Percentiles rank a stretch among this genome's conserved stretches.
These are phyloP conservation scores for Raphanus sativus DNA, from an alignment of 345 rosid genomes.

Conservation along the genomic window DNA sequence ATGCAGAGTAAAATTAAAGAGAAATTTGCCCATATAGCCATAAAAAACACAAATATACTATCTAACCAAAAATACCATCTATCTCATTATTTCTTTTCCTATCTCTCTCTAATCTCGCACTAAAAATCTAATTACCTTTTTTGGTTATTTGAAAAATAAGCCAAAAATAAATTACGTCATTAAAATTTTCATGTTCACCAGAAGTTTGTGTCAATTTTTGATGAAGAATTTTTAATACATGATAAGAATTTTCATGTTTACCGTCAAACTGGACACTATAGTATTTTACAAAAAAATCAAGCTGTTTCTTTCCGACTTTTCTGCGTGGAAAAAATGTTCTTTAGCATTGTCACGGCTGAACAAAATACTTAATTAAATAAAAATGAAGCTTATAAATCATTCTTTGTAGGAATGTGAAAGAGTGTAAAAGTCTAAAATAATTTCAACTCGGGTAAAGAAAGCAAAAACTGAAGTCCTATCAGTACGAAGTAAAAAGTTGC, in stretches of 20 bases:
- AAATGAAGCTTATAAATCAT: background rate
- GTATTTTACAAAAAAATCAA: background rate
- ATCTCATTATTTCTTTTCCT: too few species aligned
- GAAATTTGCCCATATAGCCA: too few species aligned
- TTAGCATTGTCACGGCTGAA: background rate
- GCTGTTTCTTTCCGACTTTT: constrained; percentile 8
- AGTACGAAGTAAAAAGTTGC: background rate
- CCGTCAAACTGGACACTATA: background rate
- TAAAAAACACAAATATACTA: too few species aligned
- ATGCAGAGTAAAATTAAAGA: background rate
- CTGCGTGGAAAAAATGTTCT: background rate
- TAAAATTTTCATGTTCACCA: background rate
- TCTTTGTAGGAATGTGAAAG: constrained; percentile 5
- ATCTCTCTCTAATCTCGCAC: too few species aligned
- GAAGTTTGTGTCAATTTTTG: background rate
- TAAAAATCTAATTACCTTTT: too few species aligned
- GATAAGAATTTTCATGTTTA: background rate
- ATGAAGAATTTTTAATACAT: background rate
- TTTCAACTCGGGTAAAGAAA: background rate
- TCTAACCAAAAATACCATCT: too few species aligned
- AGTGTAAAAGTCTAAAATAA: constrained; percentile 9
- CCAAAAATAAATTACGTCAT: background rate
- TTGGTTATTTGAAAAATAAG: too few species aligned
- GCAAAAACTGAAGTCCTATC: constrained; percentile 1
- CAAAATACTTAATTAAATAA: background rate